phyloP scores from a whole-genome alignment of 2,329 filamentous ascomycete species.

The Xylariomycetidae sp. region DNA sequence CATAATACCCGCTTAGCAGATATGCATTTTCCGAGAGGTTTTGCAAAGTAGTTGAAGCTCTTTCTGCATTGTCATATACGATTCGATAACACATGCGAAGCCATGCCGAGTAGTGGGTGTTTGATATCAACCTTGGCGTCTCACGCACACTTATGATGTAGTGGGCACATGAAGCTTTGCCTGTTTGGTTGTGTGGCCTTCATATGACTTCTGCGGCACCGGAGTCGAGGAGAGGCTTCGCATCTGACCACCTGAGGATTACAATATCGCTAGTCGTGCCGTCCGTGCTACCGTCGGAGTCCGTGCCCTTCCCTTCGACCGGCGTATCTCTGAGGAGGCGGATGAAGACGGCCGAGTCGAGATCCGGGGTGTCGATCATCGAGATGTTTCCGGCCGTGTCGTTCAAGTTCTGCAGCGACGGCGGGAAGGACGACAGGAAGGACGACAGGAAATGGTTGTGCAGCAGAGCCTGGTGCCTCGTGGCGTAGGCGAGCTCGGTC shows the following conservation, averaged over 20 bases:
- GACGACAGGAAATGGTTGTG: constrained; percentile 80
- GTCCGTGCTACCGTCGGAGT: constrained; percentile 56
- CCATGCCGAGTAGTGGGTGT: too few species aligned
- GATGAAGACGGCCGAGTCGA: constrained; percentile 79
- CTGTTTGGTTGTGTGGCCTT: too few species aligned
- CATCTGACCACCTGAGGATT: constrained; percentile 70
- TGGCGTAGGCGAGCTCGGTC: constrained; percentile 77
- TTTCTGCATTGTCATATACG: too few species aligned
- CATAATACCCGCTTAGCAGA: too few species aligned
- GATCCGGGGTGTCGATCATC: constrained; percentile 88
- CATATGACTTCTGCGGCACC: constrained; percentile 56
- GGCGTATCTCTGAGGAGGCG: constrained; percentile 60
- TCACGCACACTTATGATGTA: too few species aligned
- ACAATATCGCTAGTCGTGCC: constrained; percentile 59
- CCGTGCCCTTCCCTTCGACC: constrained; percentile 57
- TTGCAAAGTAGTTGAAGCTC: too few species aligned
- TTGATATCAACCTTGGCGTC: too few species aligned
- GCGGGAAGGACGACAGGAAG: constrained; percentile 79
- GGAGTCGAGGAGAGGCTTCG: constrained; percentile 54
- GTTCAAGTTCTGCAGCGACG: constrained; percentile 75
- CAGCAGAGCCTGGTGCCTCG: constrained; percentile 77
- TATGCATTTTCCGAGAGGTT: too few species aligned
- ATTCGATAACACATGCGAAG: too few species aligned
- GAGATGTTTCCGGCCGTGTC: constrained; percentile 84
- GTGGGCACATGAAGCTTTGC: too few species aligned